Evolutionary conservation across 768 basidiomycete species (phyloP).

Genomic region (Austroboletus eburneus): DNA sequence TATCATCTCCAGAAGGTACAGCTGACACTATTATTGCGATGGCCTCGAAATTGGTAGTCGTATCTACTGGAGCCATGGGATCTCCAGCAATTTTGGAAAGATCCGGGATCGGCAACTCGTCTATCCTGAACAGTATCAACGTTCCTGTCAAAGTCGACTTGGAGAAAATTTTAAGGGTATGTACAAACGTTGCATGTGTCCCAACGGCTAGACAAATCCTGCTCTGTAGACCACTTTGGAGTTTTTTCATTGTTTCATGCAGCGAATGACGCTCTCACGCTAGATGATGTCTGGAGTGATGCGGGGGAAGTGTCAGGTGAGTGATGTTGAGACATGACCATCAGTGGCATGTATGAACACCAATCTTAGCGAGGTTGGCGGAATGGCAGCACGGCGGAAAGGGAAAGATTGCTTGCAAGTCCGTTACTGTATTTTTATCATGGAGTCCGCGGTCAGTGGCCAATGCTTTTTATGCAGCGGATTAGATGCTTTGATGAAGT

Average conservation of each 20-base stretch:
- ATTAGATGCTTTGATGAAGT: slow-evolving; percentile 18
- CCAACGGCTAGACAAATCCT: too few species aligned
- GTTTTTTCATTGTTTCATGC: slow-evolving; percentile 11
- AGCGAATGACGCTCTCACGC: too few species aligned
- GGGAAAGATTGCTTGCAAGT: slow-evolving; percentile 55
- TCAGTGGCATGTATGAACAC: background rate
- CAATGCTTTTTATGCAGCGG: slow-evolving; percentile 5
- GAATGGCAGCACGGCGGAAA: slow-evolving; percentile 35
- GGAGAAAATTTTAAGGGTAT: slow-evolving; percentile 61
- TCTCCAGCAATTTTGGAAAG: slow-evolving; percentile 55
- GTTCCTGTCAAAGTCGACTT: slow-evolving; percentile 40
- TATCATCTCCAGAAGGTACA: slow-evolving; percentile 15
- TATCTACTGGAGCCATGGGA: slow-evolving; percentile 53
- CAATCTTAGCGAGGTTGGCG: slow-evolving; percentile 22
- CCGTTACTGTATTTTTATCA: slow-evolving; percentile 3
- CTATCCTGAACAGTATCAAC: slow-evolving; percentile 31
- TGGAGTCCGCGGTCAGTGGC: background rate
- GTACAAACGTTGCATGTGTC: too few species aligned
- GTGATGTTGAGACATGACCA: slow-evolving; percentile 29
- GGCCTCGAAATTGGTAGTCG: slow-evolving; percentile 39
- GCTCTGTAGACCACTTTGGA: slow-evolving; percentile 33
- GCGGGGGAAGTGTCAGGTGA: slow-evolving; percentile 30
- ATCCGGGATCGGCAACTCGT: slow-evolving; percentile 62
- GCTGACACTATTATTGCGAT: slow-evolving; percentile 13
- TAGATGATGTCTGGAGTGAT: too few species aligned